Base-by-base conservation (phyloP, 2,329 filamentous ascomycete species). In the Aureobasidium mangrovei region DNA sequence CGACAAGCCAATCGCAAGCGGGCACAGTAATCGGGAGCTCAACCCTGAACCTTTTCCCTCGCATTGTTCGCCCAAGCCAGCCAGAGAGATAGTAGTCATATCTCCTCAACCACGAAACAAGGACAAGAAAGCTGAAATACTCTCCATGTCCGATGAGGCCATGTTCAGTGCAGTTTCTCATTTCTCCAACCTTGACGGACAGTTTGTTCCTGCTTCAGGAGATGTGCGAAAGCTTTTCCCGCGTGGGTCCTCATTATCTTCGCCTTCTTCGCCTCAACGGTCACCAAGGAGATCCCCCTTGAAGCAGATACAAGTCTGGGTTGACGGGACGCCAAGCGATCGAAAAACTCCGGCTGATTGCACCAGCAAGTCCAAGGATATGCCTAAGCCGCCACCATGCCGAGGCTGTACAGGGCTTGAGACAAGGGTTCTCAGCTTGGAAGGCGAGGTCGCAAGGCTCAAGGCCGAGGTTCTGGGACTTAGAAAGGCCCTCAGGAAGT, bases 381-480 rank as follows among this genome's bases (percentile, higher is more conserved):
- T 48, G 9, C 46, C 53, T 2, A 9, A 31, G 32, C 4, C 39
- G n/a, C 41, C 49, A n/a, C 27, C 27, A 1, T 40, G 36, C 43
- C 39, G 18, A 2, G 42, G 18, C 32, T 58, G 56, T 10, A 9
- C 24, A 10, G 44, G 43, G 12, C 9, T 51, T 4, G 43, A 27
- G 12, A 8, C 33, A 7, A 42, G 45, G 6, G 54, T 58, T 12
- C 51, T 32, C 6, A 35, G 38, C 8, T 29, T 58, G 35, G 43
- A 55, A 35, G 47, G 56, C 12, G 56, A 58, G 44, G 52, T 58
- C 3, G 47, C 46, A 32, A 39, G 48, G 27, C 26, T 58, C 31
- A 58, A 48, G 36, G 49, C 47, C 8, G 57, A 59, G n/a, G 44
- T 55, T 12, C 47, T 59, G 18, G 56, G 55, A 28, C 43, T 57